Evolutionary conservation across 2,329 filamentous ascomycete genomes (phyloP), one percentile per base, ranked within the genome.

Genomic region (Emergomyces africanus): DNA sequence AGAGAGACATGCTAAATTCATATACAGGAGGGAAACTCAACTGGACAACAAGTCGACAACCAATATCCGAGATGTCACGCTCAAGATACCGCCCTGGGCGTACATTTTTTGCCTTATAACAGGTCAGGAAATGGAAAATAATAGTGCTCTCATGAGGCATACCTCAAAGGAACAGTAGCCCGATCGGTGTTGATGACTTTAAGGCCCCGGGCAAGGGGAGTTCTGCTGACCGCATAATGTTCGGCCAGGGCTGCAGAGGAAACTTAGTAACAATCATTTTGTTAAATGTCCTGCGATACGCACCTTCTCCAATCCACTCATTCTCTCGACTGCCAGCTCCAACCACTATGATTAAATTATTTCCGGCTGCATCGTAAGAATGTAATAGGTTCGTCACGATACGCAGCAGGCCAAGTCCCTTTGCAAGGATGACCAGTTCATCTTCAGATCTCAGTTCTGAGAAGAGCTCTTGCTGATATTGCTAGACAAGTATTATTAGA

Each of bases 391-490:
- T 99, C n/a, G 90, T 95, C 68, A 96, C 83, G 60, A 99, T 83
- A 65, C 90, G 89, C 71, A 96, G 83, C 51, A 97, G 85, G 66
- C 94, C 94, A 54, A 99, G 85, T 66, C 94, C 94, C 57, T 90
- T 88, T 48, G 92, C 94, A 59, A 97, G 82, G 58, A 99, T 81
- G 67, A 97, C 87, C 64, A 99, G 85, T 74, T 95, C 88, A 88
- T 99, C 94, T 77, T 96, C 89, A 62, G 84, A 79, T 63, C 90
- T 87, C 65, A 95, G 84, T 75, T 94, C 88, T 72, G 88, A 89
- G 78, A 97, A 97, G 68, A 97, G 84, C 69, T 89, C 87, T 77
- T 97, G 91, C 78, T 99, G 94, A 74, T 95, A 99, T 79, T 90
- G 80, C 78, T 83, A 66, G 62, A 25, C 15, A 50, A 66, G 67